Conservation (phyloP, 208 protist genomes). For the Borovskyia barvae region DNA sequence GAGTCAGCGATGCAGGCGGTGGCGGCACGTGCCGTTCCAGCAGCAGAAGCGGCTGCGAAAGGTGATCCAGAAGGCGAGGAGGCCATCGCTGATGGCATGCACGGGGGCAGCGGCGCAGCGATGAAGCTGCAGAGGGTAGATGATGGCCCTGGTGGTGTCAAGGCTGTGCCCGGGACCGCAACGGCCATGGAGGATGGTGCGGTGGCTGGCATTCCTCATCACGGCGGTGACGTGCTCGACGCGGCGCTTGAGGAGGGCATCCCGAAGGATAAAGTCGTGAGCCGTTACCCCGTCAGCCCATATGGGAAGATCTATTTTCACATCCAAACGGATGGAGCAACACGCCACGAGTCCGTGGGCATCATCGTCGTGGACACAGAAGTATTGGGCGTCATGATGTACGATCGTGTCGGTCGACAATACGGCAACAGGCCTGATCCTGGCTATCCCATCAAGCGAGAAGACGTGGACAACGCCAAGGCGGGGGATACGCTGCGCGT, state of each 20-base stretch:
- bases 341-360: slow-evolving; percentile 76
- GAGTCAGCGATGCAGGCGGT: slow-evolving; percentile 27
- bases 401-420: slow-evolving; percentile 79
- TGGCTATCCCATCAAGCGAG: slow-evolving; percentile 75
- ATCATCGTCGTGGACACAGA: slow-evolving; percentile 83
- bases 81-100: not conserved
- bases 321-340: slow-evolving; percentile 78
- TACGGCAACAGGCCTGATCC: slow-evolving; percentile 83
- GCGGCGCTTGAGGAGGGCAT: slow-evolving; percentile 18
- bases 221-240: not conserved
- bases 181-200: not conserved
- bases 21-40: slow-evolving; percentile 18
- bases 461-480: slow-evolving; percentile 59
- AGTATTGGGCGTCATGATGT: slow-evolving; percentile 80
- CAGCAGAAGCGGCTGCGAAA: slow-evolving; percentile 5
- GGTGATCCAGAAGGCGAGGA: slow-evolving; percentile 16
- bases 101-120: not conserved
- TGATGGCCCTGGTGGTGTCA: not conserved
- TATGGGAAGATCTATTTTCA: slow-evolving; percentile 87
- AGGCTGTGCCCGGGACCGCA: not conserved
- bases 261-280: slow-evolving; percentile 32
- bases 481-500: slow-evolving; percentile 68
- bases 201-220: not conserved
- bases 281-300: slow-evolving; percentile 73
- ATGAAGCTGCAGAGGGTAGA: slow-evolving; percentile 17